Evolutionary conservation across 73 alveolate species (phyloP).

Genomic region (Tetrahymena elliotti): DNA sequence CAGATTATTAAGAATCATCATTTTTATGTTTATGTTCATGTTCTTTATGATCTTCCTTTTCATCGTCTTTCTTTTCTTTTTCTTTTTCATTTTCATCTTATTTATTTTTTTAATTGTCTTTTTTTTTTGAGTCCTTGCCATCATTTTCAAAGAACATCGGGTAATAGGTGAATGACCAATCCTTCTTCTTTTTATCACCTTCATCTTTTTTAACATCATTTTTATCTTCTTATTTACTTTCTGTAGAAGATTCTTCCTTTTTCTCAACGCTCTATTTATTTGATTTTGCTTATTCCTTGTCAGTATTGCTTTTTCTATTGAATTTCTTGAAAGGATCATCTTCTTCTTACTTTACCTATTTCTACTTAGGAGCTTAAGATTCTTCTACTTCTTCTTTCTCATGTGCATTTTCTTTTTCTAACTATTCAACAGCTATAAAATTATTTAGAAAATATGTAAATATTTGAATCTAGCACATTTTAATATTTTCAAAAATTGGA

Average conservation of each 20-base stretch:
- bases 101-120: not conserved
- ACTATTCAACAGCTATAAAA: not conserved
- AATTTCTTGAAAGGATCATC: not conserved
- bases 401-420: not conserved
- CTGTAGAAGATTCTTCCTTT: not conserved
- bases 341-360: not conserved
- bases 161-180: conserved; percentile 12
- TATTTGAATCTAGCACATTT: not conserved
- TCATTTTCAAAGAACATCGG: conserved; percentile 17
- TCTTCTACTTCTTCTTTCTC: not conserved
- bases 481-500: not conserved
- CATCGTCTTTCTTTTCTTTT: conserved; percentile 9
- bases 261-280: not conserved
- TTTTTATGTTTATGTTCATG: not conserved
- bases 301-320: not conserved
- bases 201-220: not conserved
- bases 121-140: not conserved
- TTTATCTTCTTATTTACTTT: not conserved
- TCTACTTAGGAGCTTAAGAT: not conserved
- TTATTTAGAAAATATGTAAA: not conserved
- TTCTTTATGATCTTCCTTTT: conserved; percentile 4
- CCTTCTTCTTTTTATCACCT: not conserved
- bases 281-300: not conserved
- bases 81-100: not conserved
- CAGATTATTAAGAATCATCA: not conserved